These are phyloP conservation scores for Pistacia atlantica DNA, from an alignment of 345 rosid genomes.

Conservation along the genomic window DNA sequence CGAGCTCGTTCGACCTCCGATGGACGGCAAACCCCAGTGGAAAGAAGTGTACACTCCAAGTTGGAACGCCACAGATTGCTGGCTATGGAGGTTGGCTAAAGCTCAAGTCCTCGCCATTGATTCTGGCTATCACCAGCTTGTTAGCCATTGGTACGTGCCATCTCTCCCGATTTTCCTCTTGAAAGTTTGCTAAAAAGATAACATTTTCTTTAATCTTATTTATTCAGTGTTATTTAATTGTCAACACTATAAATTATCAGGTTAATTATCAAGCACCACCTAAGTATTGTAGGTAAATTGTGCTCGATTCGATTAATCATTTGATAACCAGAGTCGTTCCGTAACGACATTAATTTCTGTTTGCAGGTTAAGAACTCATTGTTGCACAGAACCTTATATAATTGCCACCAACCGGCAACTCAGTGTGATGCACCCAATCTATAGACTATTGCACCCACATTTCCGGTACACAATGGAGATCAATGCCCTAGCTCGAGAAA, in stretches of 20 bases:
- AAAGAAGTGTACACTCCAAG: constrained; percentile 48
- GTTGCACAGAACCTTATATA: constrained; percentile 65
- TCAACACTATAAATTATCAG: too few species aligned
- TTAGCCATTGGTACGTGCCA: constrained; percentile 62
- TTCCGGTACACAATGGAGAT: constrained; percentile 81
- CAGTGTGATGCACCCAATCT: constrained; percentile 72
- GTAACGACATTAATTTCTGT: not conserved
- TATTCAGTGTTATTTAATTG: too few species aligned
- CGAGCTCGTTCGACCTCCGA: constrained; percentile 63
- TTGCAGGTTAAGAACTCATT: constrained; percentile 72
- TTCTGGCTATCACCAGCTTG: constrained; percentile 64
- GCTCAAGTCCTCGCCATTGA: constrained; percentile 69
- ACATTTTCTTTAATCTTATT: too few species aligned
- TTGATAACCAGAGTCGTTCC: too few species aligned
- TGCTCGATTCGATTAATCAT: too few species aligned
- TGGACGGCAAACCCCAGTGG: constrained; percentile 66
- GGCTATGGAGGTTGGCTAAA: constrained; percentile 82
- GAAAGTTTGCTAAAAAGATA: too few species aligned
- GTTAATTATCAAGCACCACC: too few species aligned
- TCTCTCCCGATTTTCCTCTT: not conserved
- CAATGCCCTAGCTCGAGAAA: constrained; percentile 68
- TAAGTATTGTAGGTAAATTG: too few species aligned
- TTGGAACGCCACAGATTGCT: constrained; percentile 44
- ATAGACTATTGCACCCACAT: constrained; percentile 63
- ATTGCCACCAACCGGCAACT: constrained; percentile 71